Evolutionary conservation across 805 yeast genomes (phyloP).

Genomic region (Scheffersomyces coipomensis): DNA sequence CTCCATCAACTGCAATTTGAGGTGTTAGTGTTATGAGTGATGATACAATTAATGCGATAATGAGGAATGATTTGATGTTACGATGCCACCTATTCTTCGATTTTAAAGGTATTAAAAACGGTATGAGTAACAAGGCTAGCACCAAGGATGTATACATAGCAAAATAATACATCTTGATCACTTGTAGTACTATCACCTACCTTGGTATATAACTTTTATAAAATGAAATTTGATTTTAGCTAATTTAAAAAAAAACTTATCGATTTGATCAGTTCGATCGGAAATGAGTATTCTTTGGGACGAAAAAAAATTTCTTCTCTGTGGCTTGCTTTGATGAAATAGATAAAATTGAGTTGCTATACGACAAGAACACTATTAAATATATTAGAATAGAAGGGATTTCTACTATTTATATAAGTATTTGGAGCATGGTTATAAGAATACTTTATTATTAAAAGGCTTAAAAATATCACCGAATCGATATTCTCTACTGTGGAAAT

Average conservation of each 20-base stretch:
- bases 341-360: too few species aligned
- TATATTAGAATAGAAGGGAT: too few species aligned
- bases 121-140: slow-evolving; percentile 12
- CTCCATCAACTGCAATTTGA: slow-evolving; percentile 20
- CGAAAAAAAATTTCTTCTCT: neutral
- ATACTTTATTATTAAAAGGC: too few species aligned
- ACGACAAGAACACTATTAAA: too few species aligned
- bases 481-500: too few species aligned
- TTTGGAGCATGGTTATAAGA: too few species aligned
- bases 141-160: slow-evolving; percentile 14
- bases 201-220: too few species aligned
- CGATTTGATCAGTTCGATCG: slow-evolving; percentile 1
- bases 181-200: too few species aligned
- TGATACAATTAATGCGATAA: slow-evolving; percentile 9
- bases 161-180: slow-evolving; percentile 14
- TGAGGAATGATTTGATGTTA: slow-evolving; percentile 5
- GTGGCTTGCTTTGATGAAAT: neutral
- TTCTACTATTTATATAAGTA: too few species aligned
- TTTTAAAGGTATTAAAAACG: slow-evolving; percentile 11
- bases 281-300: neutral
- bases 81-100: slow-evolving; percentile 1
- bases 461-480: too few species aligned
- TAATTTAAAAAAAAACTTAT: neutral
- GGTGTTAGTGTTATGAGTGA: slow-evolving; percentile 22
- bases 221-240: too few species aligned